Evolutionary conservation across 306 rosid genomes (phyloP).

Genomic region (Malus sylvestris): DNA sequence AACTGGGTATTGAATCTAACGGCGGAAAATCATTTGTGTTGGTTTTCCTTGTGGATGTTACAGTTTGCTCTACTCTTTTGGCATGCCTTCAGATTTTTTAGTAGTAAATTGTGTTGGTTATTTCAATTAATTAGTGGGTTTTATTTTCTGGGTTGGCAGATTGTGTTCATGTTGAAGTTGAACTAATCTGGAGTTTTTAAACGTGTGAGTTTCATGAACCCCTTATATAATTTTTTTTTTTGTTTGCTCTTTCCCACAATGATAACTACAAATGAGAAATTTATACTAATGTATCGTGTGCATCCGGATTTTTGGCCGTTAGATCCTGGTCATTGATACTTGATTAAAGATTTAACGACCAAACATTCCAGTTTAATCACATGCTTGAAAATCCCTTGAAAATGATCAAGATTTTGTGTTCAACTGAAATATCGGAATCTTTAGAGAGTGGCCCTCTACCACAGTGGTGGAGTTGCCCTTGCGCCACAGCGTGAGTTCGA

Average conservation of each 20-base stretch:
- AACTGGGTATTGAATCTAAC: neutral
- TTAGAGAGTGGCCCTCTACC: no score
- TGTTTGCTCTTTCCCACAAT: neutral
- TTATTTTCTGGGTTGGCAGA: neutral
- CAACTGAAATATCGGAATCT: neutral
- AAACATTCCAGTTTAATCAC: no score
- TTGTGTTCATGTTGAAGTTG: neutral
- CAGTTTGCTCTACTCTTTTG: neutral
- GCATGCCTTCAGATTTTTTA: neutral
- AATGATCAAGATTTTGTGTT: neutral
- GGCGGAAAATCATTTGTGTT: neutral
- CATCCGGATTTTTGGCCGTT: no score
- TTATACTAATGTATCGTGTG: no score
- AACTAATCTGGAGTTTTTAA: neutral
- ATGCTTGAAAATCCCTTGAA: neutral
- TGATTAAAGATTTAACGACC: neutral
- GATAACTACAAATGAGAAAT: neutral
- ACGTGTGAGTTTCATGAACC: neutral
- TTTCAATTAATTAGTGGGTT: neutral
- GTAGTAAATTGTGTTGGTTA: neutral
- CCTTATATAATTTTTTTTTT: no score
- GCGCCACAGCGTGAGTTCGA: no score
- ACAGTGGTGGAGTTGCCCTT: no score
- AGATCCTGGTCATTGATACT: no score
- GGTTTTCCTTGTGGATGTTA: neutral